Evolutionary conservation across 2,329 filamentous ascomycete genomes (phyloP), one percentile per base, ranked within the genome.

Genomic region (Periconia macrospinosa): DNA sequence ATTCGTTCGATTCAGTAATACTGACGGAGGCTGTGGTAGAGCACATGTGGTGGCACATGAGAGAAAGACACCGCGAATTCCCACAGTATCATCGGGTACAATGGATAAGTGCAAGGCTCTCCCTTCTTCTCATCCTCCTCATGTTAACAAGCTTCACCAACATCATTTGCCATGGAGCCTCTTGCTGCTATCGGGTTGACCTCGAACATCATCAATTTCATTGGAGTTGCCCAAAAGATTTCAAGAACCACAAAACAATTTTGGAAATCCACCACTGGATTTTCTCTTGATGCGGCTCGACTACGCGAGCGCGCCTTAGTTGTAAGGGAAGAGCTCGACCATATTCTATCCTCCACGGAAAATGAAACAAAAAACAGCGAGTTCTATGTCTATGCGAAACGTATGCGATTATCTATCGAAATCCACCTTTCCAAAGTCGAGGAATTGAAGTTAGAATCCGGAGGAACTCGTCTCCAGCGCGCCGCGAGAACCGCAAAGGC

Each of bases 181-280:
- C 23, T 50, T 19, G 49, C 48, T n/a, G 49, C 46, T 10, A 30
- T 54, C 7, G 50, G 57, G 8, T 44, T 60, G 6, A 50, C 42
- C 17, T 45, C 50, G 6, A 55, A 58, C 41, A 47, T 58, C 37
- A 18, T 56, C 30, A 50, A 55, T 43, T 45, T 60, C 7, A 17
- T 56, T 23, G 40, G 48, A 13, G 18, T 53, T 9, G 48, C 18
- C n/a, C 41, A 30, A 17, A 41, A 47, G 3, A 46, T 58, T 44
- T 37, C 33, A 6, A 27, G 23, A 14, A 51, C 43, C 1, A 30
- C 43, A 14, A 47, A 49, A 17, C 49, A 58, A 7, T 41, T 60
- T 17, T 40, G 43, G 9, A 45, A 41, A n/a, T 56, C 48, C 8
- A 30, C 30, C 2, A 50, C 17, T 19, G 53, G 55, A 2, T 45